Percentiles rank a stretch among this genome's conserved stretches.
These are phyloP conservation scores for Cytospora leucostoma DNA, from an alignment of 2,329 filamentous ascomycete species.

Conservation along the genomic window DNA sequence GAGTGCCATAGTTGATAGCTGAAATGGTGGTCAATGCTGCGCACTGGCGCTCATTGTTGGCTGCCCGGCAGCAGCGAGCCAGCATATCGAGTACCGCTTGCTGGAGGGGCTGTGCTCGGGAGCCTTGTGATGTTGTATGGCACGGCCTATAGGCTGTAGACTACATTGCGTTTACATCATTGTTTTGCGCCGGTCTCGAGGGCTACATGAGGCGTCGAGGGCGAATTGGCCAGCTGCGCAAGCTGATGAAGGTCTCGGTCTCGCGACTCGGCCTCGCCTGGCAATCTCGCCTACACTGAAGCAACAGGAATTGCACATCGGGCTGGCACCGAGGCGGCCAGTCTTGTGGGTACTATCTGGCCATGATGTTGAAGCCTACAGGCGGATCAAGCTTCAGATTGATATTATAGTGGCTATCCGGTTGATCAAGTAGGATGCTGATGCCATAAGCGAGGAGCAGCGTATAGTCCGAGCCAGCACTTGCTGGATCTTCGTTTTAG, in stretches of 20 bases:
- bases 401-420: conserved; percentile 61
- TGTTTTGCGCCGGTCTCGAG: too few species aligned
- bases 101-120: conserved; percentile 51
- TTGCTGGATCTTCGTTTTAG: conserved; percentile 60
- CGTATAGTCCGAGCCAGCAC: conserved; percentile 62
- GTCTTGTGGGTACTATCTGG: conserved; percentile 41
- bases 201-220: too few species aligned
- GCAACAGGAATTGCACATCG: conserved; percentile 59
- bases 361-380: conserved; percentile 64
- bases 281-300: conserved; percentile 63
- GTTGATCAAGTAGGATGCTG: conserved; percentile 60
- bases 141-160: too few species aligned
- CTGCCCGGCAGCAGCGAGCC: too few species aligned
- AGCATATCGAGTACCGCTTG: conserved; percentile 55
- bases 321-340: conserved; percentile 47
- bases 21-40: conserved; percentile 57
- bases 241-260: too few species aligned
- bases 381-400: conserved; percentile 59
- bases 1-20: conserved; percentile 27
- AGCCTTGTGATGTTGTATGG: conserved; percentile 53
- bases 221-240: too few species aligned
- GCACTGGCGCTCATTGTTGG: conserved; percentile 56
- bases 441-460: conserved; percentile 54
- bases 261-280: conserved; percentile 47
- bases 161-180: too few species aligned